These are phyloP conservation scores for Phialophora chinensis DNA, from an alignment of 2,329 filamentous ascomycete species.

Conservation along the genomic window DNA sequence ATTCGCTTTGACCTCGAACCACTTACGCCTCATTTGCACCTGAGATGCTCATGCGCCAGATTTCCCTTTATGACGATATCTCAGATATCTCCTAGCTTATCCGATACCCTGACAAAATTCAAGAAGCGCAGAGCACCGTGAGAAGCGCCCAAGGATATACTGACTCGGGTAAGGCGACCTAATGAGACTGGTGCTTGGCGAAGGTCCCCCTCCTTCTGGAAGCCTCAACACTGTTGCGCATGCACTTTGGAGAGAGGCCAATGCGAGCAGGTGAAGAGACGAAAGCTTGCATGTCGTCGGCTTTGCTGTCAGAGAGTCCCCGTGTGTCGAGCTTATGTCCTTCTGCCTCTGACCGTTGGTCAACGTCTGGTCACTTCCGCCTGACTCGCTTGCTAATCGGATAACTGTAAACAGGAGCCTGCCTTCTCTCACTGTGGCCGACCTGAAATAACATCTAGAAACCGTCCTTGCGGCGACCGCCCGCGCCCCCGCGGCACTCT, in stretches of 20 bases:
- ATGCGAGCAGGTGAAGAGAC: not conserved
- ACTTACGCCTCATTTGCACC: not conserved
- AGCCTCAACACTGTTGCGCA: conserved; percentile 8
- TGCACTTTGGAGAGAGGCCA: not conserved
- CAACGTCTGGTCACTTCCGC: not conserved
- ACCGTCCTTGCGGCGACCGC: not conserved
- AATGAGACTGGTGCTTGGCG: conserved; percentile 7
- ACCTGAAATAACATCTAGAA: not conserved
- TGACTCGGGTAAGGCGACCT: conserved; percentile 18
- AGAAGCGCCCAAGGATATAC: conserved; percentile 1
- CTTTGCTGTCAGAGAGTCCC: not conserved
- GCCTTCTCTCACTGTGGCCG: not conserved
- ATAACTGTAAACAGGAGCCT: not conserved
- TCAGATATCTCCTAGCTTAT: not conserved
- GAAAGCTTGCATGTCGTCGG: not conserved
- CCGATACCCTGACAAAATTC: not conserved
- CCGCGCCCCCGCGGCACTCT: conserved; percentile 1
- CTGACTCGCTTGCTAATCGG: conserved; percentile 18
- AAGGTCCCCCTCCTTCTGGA: conserved; percentile 14
- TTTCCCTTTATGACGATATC: not conserved
- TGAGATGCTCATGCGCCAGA: conserved; percentile 9
- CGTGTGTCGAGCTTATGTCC: not conserved
- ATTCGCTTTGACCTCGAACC: conserved; percentile 1
- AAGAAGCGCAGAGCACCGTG: not conserved
- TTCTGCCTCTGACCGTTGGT: not conserved